Percentiles rank a stretch among this genome's conserved stretches.
Conservation (phyloP, 2,329 filamentous ascomycete species). For the Penicillium sp. region DNA sequence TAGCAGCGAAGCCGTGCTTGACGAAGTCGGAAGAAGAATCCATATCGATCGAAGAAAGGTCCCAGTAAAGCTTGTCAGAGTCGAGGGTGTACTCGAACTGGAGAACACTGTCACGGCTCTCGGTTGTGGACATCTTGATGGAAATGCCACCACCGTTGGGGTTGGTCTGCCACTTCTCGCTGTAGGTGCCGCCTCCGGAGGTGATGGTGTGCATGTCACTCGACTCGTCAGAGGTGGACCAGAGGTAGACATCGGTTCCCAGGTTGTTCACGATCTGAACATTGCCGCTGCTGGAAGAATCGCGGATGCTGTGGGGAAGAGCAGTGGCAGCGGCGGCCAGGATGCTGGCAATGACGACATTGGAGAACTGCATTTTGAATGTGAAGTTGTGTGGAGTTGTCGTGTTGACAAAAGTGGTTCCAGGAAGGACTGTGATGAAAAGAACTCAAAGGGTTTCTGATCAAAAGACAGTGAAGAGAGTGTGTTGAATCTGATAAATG, state of each 20-base stretch:
- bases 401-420: conserved; percentile 2
- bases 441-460: conserved; percentile 8
- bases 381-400: not conserved
- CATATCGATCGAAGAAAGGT: conserved; percentile 43
- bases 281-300: conserved; percentile 20
- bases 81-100: conserved; percentile 41
- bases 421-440: conserved; percentile 9
- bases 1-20: conserved; percentile 35
- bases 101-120: conserved; percentile 21
- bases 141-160: conserved; percentile 40
- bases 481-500: conserved; percentile 9
- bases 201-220: conserved; percentile 31
- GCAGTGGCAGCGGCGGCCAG: conserved; percentile 25
- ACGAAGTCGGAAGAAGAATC: conserved; percentile 35
- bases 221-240: conserved; percentile 33
- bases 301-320: conserved; percentile 18
- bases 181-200: conserved; percentile 31
- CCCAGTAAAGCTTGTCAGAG: conserved; percentile 40
- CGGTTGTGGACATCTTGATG: conserved; percentile 38
- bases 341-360: conserved; percentile 25
- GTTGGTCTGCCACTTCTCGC: conserved; percentile 35
- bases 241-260: conserved; percentile 34
- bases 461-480: conserved; percentile 7
- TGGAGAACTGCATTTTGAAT: conserved; percentile 25
- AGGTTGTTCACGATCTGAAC: conserved; percentile 41